phyloP scores from a whole-genome alignment of 139 green algal species.

The Chlorella sp. region DNA sequence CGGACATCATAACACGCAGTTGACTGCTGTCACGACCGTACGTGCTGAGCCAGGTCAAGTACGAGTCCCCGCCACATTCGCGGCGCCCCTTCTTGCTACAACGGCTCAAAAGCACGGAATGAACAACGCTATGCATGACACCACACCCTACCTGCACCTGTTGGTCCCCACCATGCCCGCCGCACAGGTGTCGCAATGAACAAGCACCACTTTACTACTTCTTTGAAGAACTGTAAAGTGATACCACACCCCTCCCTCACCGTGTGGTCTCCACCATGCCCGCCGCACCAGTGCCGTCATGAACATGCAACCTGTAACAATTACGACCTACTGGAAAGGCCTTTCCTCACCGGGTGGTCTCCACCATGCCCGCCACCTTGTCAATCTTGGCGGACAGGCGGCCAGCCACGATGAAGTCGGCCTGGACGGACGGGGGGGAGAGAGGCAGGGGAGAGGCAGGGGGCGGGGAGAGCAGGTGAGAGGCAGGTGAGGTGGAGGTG shows the following conservation, averaged over 20 bases:
- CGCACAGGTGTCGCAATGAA: constrained; percentile 38
- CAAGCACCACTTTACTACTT: not conserved
- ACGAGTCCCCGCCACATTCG: too few relatives aligned
- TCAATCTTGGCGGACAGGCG: constrained; percentile 97
- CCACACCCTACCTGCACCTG: not conserved
- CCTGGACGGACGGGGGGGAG: not conserved
- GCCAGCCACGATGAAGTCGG: constrained; percentile 93
- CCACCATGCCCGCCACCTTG: constrained; percentile 89
- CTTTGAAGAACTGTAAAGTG: too few relatives aligned
- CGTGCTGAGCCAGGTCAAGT: too few relatives aligned
- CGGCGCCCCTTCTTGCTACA: too few relatives aligned
- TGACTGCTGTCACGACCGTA: too few relatives aligned
- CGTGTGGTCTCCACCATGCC: constrained; percentile 92
- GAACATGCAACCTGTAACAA: too few relatives aligned
- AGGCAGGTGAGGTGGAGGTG: too few relatives aligned
- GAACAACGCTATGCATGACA: too few relatives aligned
- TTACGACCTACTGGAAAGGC: too few relatives aligned
- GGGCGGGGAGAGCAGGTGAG: not conserved
- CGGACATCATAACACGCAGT: too few relatives aligned
- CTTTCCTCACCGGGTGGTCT: constrained; percentile 80
- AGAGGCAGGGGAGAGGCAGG: not conserved
- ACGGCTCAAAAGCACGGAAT: too few relatives aligned
- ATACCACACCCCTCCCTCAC: not conserved
- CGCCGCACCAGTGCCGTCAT: constrained; percentile 50
- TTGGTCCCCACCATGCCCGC: constrained; percentile 88